Conservation (phyloP, 805 yeast genomes). For the Yamadazyma sp. region DNA sequence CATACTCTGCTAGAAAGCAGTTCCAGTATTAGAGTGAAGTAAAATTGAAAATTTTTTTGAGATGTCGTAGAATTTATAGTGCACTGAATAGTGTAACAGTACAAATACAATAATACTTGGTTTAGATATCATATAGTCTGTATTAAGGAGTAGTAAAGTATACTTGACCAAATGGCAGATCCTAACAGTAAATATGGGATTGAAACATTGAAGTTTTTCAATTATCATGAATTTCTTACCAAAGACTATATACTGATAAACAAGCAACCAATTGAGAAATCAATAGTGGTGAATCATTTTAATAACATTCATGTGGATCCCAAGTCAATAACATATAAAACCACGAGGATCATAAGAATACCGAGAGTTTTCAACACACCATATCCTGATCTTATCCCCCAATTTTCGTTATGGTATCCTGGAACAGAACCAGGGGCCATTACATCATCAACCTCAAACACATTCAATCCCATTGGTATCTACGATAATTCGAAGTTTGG, state of each 20-base stretch:
- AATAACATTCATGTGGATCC: constrained; percentile 51
- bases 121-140: too few relatives aligned
- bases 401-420: constrained; percentile 52
- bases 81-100: too few relatives aligned
- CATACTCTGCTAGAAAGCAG: too few relatives aligned
- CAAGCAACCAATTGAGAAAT: constrained; percentile 3
- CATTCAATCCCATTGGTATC: constrained; percentile 37
- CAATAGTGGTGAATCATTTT: constrained; percentile 60
- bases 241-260: constrained; percentile 21
- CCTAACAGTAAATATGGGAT: constrained; percentile 19
- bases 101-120: too few relatives aligned
- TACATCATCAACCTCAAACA: constrained; percentile 4
- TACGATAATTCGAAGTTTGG: constrained; percentile 49
- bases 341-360: constrained; percentile 60
- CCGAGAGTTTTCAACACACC: constrained; percentile 47
- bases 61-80: too few relatives aligned
- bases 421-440: constrained; percentile 64
- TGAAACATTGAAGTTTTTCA: constrained; percentile 45
- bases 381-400: constrained; percentile 45
- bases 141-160: too few relatives aligned
- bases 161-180: constrained; percentile 14
- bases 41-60: too few relatives aligned
- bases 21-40: too few relatives aligned
- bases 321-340: constrained; percentile 22
- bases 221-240: constrained; percentile 61